Evolutionary conservation across 257 asterid species (phyloP).

Genomic region (Lantana camara): DNA sequence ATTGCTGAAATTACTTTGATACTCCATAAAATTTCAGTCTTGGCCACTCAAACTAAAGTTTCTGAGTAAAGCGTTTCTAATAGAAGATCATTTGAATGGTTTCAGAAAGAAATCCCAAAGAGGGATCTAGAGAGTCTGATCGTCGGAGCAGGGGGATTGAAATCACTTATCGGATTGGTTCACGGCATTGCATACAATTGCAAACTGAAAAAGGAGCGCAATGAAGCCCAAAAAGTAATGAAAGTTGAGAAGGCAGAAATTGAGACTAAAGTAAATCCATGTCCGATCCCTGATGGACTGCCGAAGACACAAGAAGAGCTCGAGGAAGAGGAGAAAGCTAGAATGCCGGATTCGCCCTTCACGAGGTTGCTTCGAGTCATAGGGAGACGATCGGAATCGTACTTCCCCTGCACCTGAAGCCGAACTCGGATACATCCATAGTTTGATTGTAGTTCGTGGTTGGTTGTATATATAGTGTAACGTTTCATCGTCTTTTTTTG

Average conservation of each 20-base stretch:
- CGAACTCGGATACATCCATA: slow-evolving; percentile 26
- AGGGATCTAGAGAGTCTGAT: slow-evolving; percentile 83
- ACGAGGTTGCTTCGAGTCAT: slow-evolving; percentile 81
- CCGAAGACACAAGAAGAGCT: slow-evolving; percentile 77
- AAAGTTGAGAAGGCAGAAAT: slow-evolving; percentile 14
- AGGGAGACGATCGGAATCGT: slow-evolving; percentile 78
- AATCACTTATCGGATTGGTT: slow-evolving; percentile 69
- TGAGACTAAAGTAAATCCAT: slow-evolving; percentile 20
- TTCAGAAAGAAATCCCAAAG: slow-evolving; percentile 77
- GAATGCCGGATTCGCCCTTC: slow-evolving; percentile 88
- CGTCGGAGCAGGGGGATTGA: slow-evolving; percentile 73
- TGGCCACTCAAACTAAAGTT: too few relatives aligned
- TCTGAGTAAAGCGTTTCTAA: too few relatives aligned
- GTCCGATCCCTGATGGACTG: slow-evolving; percentile 88
- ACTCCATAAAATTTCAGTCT: too few relatives aligned
- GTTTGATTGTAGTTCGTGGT: background rate
- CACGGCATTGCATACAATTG: slow-evolving; percentile 72
- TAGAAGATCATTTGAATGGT: background rate
- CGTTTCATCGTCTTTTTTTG: background rate
- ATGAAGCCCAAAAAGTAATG: slow-evolving; percentile 20
- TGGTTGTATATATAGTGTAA: slow-evolving; percentile 11
- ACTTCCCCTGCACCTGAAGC: slow-evolving; percentile 66
- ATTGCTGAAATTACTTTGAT: too few relatives aligned
- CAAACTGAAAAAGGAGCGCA: slow-evolving; percentile 45
- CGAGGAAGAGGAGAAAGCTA: slow-evolving; percentile 77